phyloP scores from a whole-genome alignment of 2,329 filamentous ascomycete species.

The Aspergillus pseudoglaucus region DNA sequence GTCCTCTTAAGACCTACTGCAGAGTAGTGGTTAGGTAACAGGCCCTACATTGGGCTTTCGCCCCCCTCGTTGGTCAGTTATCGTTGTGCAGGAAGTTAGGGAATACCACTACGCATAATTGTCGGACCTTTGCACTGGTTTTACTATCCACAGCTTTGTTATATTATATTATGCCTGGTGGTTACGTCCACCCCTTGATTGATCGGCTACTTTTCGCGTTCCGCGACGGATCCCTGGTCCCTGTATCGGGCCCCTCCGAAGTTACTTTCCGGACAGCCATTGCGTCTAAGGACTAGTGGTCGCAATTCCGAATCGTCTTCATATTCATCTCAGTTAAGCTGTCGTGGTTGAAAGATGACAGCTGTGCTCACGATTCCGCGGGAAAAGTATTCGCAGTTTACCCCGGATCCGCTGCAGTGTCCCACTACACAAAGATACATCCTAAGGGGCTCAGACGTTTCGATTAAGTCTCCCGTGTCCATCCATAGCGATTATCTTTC shows the following conservation, averaged over 20 bases:
- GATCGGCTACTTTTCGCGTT: not conserved
- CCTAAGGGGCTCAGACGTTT: conserved; percentile 16
- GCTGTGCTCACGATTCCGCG: conserved; percentile 26
- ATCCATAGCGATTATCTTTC: conserved; percentile 14
- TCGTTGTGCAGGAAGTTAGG: not conserved
- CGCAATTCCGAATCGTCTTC: too few relatives aligned
- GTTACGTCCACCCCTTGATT: too few relatives aligned
- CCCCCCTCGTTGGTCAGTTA: not conserved
- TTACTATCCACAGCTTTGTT: not conserved
- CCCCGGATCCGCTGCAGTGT: conserved; percentile 24
- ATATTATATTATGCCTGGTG: conserved; percentile 1
- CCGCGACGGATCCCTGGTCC: not conserved
- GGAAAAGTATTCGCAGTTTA: conserved; percentile 25
- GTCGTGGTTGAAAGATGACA: conserved; percentile 24
- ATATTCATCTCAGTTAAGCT: not conserved
- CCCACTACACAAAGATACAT: conserved; percentile 29
- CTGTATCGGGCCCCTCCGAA: not conserved
- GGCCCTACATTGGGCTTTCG: too few relatives aligned
- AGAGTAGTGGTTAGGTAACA: too few relatives aligned
- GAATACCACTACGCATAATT: not conserved
- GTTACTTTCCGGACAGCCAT: not conserved
- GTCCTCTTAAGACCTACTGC: not conserved
- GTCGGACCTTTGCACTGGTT: not conserved
- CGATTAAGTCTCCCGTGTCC: conserved; percentile 21
- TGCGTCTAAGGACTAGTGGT: too few relatives aligned